These are phyloP conservation scores for Scedosporium dehoogii DNA, from an alignment of 2,329 filamentous ascomycete species.

Conservation along the genomic window DNA sequence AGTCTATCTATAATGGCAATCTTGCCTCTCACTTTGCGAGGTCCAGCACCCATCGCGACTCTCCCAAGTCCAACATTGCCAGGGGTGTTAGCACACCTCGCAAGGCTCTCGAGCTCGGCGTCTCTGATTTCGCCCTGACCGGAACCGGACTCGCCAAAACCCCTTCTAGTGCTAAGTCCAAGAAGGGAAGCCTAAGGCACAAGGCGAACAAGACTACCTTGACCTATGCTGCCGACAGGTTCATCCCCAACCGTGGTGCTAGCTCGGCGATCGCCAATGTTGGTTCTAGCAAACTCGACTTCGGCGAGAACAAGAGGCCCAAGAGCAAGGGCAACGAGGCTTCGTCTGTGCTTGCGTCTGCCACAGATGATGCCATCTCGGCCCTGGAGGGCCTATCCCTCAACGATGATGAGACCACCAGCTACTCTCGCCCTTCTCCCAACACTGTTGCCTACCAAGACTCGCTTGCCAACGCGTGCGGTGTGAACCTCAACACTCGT, in stretches of 20 bases:
- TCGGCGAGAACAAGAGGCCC: constrained; percentile 58
- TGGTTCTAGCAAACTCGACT: constrained; percentile 74
- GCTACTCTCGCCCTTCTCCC: constrained; percentile 70
- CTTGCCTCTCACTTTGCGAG: constrained; percentile 71
- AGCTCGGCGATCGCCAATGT: constrained; percentile 80
- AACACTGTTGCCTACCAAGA: constrained; percentile 88
- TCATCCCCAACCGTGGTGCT: constrained; percentile 87
- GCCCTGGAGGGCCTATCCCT: constrained; percentile 74
- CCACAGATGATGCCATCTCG: constrained; percentile 68
- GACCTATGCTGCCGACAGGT: constrained; percentile 76
- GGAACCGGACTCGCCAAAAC: constrained; percentile 64
- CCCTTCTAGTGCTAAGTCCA: constrained; percentile 45
- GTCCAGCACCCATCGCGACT: constrained; percentile 63
- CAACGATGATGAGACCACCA: constrained; percentile 56
- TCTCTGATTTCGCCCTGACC: constrained; percentile 85
- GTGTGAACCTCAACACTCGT: constrained; percentile 84
- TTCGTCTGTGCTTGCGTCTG: constrained; percentile 66
- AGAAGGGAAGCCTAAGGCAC: constrained; percentile 41
- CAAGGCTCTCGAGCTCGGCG: constrained; percentile 74
- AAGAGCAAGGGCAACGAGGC: constrained; percentile 62
- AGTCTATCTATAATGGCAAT: constrained; percentile 74
- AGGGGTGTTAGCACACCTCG: constrained; percentile 65
- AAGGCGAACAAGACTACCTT: constrained; percentile 68
- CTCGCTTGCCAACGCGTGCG: constrained; percentile 81
- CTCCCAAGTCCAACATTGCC: constrained; percentile 94